Evolutionary conservation across 2,329 filamentous ascomycete species (phyloP).

Genomic region (Paradendryphiella salina): DNA sequence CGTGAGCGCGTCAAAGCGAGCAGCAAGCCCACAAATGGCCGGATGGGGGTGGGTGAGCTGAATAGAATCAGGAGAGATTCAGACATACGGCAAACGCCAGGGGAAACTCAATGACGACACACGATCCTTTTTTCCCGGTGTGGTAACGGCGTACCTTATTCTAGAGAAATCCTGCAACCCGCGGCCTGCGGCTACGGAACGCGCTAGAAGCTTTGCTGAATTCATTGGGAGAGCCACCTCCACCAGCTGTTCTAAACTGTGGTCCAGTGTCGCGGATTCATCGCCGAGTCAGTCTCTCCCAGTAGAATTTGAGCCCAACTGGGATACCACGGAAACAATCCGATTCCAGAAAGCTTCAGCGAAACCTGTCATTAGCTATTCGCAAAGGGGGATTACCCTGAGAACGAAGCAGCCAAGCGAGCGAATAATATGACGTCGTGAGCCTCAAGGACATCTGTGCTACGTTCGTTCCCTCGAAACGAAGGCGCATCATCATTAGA

Average conservation of each 20-base stretch:
- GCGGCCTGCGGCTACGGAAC: constrained; percentile 16
- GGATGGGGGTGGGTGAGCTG: constrained; percentile 4
- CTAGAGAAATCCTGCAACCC: not conserved
- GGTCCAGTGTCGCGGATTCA: constrained; percentile 13
- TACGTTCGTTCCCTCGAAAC: too few relatives aligned
- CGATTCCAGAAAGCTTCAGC: constrained; percentile 8
- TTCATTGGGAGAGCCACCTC: constrained; percentile 11
- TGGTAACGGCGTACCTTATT: constrained; percentile 9
- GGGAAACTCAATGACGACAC: not conserved
- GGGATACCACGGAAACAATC: constrained; percentile 13
- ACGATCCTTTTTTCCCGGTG: not conserved
- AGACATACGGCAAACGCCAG: constrained; percentile 4
- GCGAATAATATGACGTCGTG: not conserved
- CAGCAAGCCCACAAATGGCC: constrained; percentile 6
- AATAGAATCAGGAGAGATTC: constrained; percentile 13
- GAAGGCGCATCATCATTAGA: too few relatives aligned
- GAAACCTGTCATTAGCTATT: not conserved
- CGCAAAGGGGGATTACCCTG: constrained; percentile 1
- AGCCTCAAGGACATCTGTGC: too few relatives aligned
- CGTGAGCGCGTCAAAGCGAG: constrained; percentile 14
- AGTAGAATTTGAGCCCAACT: constrained; percentile 20
- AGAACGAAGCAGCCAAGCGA: not conserved
- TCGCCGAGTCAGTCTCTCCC: constrained; percentile 21
- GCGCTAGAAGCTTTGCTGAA: constrained; percentile 29
- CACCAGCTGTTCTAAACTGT: constrained; percentile 8